phyloP scores from a whole-genome alignment of 345 rosid genomes.

The Brassica rapa region DNA sequence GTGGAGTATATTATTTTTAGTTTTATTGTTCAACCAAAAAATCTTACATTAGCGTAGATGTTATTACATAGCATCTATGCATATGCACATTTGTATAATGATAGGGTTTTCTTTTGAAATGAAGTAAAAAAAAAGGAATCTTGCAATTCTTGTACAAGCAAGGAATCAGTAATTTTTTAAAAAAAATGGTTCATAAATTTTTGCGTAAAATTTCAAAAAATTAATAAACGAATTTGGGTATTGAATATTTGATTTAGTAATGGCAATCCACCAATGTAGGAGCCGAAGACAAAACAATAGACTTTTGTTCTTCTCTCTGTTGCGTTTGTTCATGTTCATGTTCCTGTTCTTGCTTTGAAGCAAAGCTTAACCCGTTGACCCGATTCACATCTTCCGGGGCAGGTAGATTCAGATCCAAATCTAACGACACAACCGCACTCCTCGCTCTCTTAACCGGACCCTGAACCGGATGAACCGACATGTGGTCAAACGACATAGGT shows the following conservation, averaged over 20 bases:
- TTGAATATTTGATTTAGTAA: constrained; percentile 53
- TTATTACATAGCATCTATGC: too few relatives aligned
- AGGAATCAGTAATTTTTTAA: constrained; percentile 27
- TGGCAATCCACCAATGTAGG: constrained; percentile 94
- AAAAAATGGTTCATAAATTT: constrained; percentile 26
- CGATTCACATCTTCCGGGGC: constrained; percentile 77
- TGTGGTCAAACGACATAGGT: constrained; percentile 46
- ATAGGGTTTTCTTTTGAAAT: constrained; percentile 23
- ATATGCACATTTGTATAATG: constrained; percentile 1
- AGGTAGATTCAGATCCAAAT: constrained; percentile 96
- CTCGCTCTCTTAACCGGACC: constrained; percentile 41
- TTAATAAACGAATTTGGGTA: constrained; percentile 8
- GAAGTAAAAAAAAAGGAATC: constrained; percentile 21
- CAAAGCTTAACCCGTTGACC: constrained; percentile 51
- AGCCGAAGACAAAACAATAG: constrained; percentile 70
- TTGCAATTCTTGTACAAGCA: constrained; percentile 37
- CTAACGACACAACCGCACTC: constrained; percentile 62
- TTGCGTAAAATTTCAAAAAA: background rate
- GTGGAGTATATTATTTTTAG: too few relatives aligned
- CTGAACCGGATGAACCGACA: constrained; percentile 46
- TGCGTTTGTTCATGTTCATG: constrained; percentile 39
- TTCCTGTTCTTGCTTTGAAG: constrained; percentile 56
- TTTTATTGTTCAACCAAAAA: too few relatives aligned
- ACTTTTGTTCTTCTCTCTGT: constrained; percentile 43
- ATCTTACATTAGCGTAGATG: too few relatives aligned